Conservation (phyloP, 805 yeast species). For the Jamesozyma lodderae region DNA sequence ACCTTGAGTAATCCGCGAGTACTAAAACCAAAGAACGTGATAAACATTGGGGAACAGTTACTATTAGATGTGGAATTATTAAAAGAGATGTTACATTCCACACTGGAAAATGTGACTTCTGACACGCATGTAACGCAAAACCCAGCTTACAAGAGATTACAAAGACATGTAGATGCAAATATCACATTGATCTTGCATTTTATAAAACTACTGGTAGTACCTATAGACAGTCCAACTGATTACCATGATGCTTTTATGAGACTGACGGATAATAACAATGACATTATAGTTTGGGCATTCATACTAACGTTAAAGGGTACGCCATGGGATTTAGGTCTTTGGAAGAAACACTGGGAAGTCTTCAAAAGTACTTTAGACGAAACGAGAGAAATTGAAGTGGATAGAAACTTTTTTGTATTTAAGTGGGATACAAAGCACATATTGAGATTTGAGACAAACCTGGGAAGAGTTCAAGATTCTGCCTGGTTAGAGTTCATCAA, state of each 20-base stretch:
- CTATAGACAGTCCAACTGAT: constrained; percentile 38
- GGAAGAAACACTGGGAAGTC: constrained; percentile 24
- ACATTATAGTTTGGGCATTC: constrained; percentile 27
- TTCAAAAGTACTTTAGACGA: constrained; percentile 9
- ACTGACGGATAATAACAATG: constrained; percentile 17
- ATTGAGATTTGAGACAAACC: constrained; percentile 10
- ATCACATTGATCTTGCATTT: constrained; percentile 15
- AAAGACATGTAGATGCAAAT: constrained; percentile 21
- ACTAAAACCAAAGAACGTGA: constrained; percentile 20
- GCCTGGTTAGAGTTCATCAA: constrained; percentile 25
- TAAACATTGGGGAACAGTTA: constrained; percentile 64
- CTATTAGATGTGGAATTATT: constrained; percentile 60
- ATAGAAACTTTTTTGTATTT: constrained; percentile 13
- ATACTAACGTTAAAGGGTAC: constrained; percentile 23
- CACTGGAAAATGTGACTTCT: constrained; percentile 17
- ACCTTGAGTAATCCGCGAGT: constrained; percentile 11
- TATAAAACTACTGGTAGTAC: constrained; percentile 22
- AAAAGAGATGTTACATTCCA: constrained; percentile 39
- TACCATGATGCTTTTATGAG: constrained; percentile 31
- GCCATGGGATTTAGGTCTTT: constrained; percentile 25
- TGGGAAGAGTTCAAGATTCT: constrained; percentile 21
- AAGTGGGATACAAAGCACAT: constrained; percentile 15
- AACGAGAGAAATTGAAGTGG: constrained; percentile 1
- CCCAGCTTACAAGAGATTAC: constrained; percentile 20
- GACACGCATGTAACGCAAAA: constrained; percentile 9